phyloP scores from a whole-genome alignment of 2,329 filamentous ascomycete species.

The Cercospora canescens region DNA sequence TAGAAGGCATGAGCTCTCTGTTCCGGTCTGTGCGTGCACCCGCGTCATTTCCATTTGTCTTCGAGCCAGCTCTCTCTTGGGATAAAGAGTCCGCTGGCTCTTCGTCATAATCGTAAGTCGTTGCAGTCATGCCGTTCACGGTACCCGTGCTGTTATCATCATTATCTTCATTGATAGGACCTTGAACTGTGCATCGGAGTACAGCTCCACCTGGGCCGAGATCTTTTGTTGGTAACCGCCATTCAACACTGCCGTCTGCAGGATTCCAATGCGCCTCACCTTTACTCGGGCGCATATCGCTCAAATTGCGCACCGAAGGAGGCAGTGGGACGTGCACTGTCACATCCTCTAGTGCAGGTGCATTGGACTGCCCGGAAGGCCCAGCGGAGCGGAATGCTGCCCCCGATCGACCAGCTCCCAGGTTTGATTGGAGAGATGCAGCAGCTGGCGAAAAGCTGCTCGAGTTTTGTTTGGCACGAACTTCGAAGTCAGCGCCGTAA shows the following conservation, averaged over 20 bases:
- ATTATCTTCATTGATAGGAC: conserved; percentile 53
- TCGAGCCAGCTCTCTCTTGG: conserved; percentile 44
- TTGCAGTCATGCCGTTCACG: conserved; percentile 42
- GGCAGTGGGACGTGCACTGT: conserved; percentile 78
- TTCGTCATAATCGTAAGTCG: conserved; percentile 42
- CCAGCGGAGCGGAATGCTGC: conserved; percentile 22
- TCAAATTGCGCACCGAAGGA: conserved; percentile 74
- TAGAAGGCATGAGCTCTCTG: conserved; percentile 50
- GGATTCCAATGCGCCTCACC: conserved; percentile 83
- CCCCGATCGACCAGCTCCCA: conserved; percentile 23
- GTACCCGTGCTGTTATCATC: conserved; percentile 42
- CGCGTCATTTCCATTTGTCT: conserved; percentile 10
- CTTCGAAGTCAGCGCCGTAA: conserved; percentile 82
- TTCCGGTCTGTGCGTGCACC: conserved; percentile 30
- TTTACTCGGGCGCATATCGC: conserved; percentile 75
- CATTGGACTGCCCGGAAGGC: conserved; percentile 31
- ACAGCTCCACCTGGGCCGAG: conserved; percentile 57
- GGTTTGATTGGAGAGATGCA: conserved; percentile 33
- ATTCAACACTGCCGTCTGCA: conserved; percentile 72
- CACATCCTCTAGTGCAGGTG: conserved; percentile 67
- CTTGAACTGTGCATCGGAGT: conserved; percentile 78
- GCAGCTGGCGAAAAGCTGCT: conserved; percentile 27
- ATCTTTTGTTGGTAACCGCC: conserved; percentile 79
- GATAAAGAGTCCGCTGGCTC: conserved; percentile 29
- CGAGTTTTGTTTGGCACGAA: conserved; percentile 62